Conservation (phyloP, 441 rosid species). For the Dalechampia spathulata region DNA sequence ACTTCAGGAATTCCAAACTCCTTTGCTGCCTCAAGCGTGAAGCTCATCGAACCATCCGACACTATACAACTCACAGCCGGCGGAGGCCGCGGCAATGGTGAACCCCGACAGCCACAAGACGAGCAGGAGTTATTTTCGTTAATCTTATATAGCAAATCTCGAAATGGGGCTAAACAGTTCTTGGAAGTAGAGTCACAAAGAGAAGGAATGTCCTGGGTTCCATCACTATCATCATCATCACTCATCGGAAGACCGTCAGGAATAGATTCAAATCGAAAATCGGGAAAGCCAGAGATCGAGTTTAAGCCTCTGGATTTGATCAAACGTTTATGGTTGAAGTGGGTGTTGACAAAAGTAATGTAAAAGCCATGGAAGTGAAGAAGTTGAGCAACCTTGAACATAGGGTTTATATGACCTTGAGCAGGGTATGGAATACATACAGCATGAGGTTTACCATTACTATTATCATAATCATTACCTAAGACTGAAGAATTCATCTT, state of each 20-base stretch:
- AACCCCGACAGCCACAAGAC: not conserved
- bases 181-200: conserved; percentile 21
- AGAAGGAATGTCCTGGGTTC: conserved; percentile 30
- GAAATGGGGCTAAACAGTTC: conserved; percentile 24
- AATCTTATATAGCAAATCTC: conserved; percentile 14
- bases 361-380: conserved; percentile 35
- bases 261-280: conserved; percentile 31
- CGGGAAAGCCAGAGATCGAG: conserved; percentile 24
- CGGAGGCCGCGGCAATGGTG: too few relatives aligned
- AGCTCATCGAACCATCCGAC: too few relatives aligned
- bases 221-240: conserved; percentile 8
- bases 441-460: conserved; percentile 23
- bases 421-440: conserved; percentile 42
- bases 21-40: conserved; percentile 6
- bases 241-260: conserved; percentile 36
- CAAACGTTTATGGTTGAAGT: conserved; percentile 32
- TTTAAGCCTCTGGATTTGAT: conserved; percentile 25
- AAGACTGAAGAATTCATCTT: too few relatives aligned
- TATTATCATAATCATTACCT: too few relatives aligned
- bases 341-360: conserved; percentile 38
- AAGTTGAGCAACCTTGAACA: conserved; percentile 41
- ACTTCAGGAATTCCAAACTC: conserved; percentile 14
- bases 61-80: conserved; percentile 15
- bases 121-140: not conserved
- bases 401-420: conserved; percentile 44